Evolutionary conservation across 768 basidiomycete genomes (phyloP), one percentile per base, ranked within the genome.

Genomic region (Tylopilus cervinicoccineus): DNA sequence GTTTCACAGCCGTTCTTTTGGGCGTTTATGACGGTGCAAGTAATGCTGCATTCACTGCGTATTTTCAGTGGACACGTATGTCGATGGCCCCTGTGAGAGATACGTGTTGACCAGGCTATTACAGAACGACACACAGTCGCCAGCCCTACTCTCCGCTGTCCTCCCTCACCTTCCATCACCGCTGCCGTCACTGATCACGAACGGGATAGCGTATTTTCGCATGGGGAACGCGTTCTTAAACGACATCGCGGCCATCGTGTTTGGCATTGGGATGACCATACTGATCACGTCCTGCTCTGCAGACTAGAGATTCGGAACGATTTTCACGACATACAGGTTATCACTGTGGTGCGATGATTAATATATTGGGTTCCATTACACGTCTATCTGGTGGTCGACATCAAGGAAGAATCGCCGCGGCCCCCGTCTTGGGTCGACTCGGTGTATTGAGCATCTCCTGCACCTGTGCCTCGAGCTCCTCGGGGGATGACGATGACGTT

Each of bases 11-110:
- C 86, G 1, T 87, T 92, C 70, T 87, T 91, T 63, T 89, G 86
- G 86, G 83, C 79, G 8, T 90, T 91, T 51, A 78, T 79, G 32
- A 84, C 88, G 1, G 62, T 91, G 5, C 79, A 90, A 55, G 72
- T 90, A 20, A 74, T 75, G 17, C 60, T 92, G 37, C 86, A 90
- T 56, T 88, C 88, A 9, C 59, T 83, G 54, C 80, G 82, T 45
- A 79, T 91, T 66, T 82, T 87, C 60, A 76, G 75, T 12, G 80
- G 82, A 48, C 76, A 84, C 52, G 88, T 88, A 60, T 60, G 86
- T 68, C 10, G 43, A 5, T 3, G 4, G 10, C 46, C 12, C 27
- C 43, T 61, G 22, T 6, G 29, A 6, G 24, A 41, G n/a, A 29
- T 33, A 32, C 42, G 2, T 38, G 12, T 20, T 57, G 48, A 67